Conservation (phyloP, 345 rosid genomes). For the Hibiscus tridactylites region DNA sequence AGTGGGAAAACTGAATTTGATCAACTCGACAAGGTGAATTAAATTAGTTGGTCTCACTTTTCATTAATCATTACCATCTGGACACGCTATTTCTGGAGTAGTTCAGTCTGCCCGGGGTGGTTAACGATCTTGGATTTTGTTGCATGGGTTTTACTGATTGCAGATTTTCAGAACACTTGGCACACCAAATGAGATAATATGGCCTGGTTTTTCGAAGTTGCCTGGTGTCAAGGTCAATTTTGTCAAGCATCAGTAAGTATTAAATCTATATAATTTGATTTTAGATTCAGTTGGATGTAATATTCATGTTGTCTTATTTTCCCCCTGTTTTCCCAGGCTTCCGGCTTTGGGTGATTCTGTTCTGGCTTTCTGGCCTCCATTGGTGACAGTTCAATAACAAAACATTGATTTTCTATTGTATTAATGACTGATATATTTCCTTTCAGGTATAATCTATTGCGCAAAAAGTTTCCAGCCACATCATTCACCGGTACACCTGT, state of each 20-base stretch:
- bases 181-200: conserved; percentile 89
- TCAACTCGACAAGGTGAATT: conserved; percentile 91
- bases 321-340: conserved; percentile 79
- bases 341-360: conserved; percentile 83
- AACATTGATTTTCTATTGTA: conserved; percentile 20
- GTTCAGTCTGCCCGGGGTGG: neutral
- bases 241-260: conserved; percentile 93
- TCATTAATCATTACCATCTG: conserved; percentile 42
- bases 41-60: conserved; percentile 28
- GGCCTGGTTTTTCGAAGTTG: conserved; percentile 94
- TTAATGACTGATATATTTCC: conserved; percentile 37
- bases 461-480: conserved; percentile 93
- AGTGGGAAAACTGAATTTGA: conserved; percentile 95
- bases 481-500: conserved; percentile 96
- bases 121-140: neutral
- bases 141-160: conserved; percentile 9
- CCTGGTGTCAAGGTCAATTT: conserved; percentile 98
- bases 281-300: conserved; percentile 15
- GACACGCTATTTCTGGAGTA: neutral
- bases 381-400: conserved; percentile 43
- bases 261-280: conserved; percentile 12
- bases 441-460: conserved; percentile 94
- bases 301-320: conserved; percentile 39
- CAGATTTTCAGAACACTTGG: conserved; percentile 90
- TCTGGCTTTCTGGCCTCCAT: conserved; percentile 70